Evolutionary conservation across 1,139 yeast genomes (phyloP), one percentile per base, ranked within the genome.

Genomic region (Debaryomyces robertsiae): DNA sequence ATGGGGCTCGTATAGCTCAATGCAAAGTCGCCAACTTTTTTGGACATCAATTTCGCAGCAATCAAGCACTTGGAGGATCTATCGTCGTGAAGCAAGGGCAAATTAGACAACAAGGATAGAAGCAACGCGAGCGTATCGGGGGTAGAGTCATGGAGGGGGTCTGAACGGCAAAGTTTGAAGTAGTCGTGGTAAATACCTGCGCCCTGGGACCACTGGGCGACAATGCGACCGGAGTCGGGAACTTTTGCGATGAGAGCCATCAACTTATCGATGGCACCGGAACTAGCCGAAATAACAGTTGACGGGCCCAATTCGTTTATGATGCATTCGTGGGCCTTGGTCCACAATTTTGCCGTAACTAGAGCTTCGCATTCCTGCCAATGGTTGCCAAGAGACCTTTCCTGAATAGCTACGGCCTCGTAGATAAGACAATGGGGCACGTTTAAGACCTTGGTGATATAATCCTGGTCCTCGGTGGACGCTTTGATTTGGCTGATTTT

Each of bases 231-330:
- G 11, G 66, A 52, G 38, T 66, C 63, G 4, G 84, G 82, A 57
- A 85, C 77, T 49, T 63, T 49, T 1, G 58, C 41, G 30, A 84
- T 57, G 4, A 87, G 52, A 0, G 54, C 57, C 10, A 61, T 53
- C 10, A 88, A 62, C 11, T 52, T 50, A 18, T 60, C 54, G 3
- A 55, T 59, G 6, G 75, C 54, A 3, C 60, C 53, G 4, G 63
- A 57, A 6, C 70, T 63, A 42, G 73, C 66, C 10, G 75, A 66
- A 22, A 86, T 74, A 23, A 83, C 75, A 19, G 81, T 73, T 33
- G 61, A 53, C 9, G 98, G 97, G 0, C 93, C 97, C 29, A 90
- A 83, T 11, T 70, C 60, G 3, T 65, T 54, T 3, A 80, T 55
- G 3, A 87, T 66, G 0, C 79, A 67, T 1, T 63, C 60, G 52